phyloP scores from a whole-genome alignment of 768 basidiomycete genomes.

The Boletus sp. region DNA sequence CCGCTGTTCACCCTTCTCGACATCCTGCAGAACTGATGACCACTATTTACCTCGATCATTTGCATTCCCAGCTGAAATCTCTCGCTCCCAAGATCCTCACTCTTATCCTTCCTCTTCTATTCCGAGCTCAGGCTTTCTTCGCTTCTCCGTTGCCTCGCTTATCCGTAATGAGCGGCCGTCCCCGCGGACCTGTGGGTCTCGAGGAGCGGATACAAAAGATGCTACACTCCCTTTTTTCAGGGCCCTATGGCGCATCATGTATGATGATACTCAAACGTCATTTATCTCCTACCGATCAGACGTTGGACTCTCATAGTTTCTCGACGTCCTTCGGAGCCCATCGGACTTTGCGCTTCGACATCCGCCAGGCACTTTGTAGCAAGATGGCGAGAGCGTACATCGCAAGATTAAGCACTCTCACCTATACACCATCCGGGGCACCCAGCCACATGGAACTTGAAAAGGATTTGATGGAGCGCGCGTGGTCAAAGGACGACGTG shows the following conservation, averaged over 20 bases:
- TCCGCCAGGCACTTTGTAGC: constrained; percentile 57
- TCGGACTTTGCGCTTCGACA: constrained; percentile 58
- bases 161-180: constrained; percentile 44
- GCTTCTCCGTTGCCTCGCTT: constrained; percentile 66
- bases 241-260: constrained; percentile 63
- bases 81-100: constrained; percentile 53
- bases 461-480: constrained; percentile 63
- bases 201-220: constrained; percentile 59
- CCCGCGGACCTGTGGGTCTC: constrained; percentile 30
- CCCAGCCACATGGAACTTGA: constrained; percentile 59
- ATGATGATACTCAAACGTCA: constrained; percentile 59
- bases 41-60: constrained; percentile 59
- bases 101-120: constrained; percentile 66
- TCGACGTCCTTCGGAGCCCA: constrained; percentile 55
- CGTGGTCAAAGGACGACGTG: constrained; percentile 67
- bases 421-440: constrained; percentile 58
- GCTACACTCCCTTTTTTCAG: constrained; percentile 54
- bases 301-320: constrained; percentile 24
- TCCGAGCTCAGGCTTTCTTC: constrained; percentile 64
- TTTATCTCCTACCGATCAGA: constrained; percentile 40
- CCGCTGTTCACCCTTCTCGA: constrained; percentile 32
- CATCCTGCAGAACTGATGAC: constrained; percentile 64
- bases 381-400: constrained; percentile 69
- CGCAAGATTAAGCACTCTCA: constrained; percentile 45
- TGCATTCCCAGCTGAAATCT: constrained; percentile 57